Base-by-base conservation (phyloP, 2,329 filamentous ascomycete genomes). In the Grosmannia huntii region DNA sequence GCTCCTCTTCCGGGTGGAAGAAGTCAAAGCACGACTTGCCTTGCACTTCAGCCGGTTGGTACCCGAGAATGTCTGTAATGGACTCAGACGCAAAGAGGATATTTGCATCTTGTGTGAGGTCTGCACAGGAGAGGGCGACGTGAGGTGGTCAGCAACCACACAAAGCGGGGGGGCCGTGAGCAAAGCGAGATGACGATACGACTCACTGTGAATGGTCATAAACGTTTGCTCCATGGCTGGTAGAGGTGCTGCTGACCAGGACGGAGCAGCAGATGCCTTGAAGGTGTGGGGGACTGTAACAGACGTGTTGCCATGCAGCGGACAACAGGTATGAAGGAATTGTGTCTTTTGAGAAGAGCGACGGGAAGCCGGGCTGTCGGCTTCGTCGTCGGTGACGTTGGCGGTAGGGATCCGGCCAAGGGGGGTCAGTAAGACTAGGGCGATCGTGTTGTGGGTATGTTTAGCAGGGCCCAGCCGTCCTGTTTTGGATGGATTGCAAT, bases 131-230 rank as follows among this genome's bases (percentile, higher is more conserved):
- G 41, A 11, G 23, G 27, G 53, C 11, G n/a, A 10, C 23, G n/a
- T 51, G 31, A 33, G 11, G 36, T 14, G 14, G 36, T 54, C 23
- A 54, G 53, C 36, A 56, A 25, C 23, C 7, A 5, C 16, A 5
- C 41, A n/a, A 12, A 44, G 7, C 16, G 21, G 21, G 27, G n/a
- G 36, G 19, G 38, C n/a, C 10, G 56, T 5, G 14, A 12, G 16
- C 12, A 28, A 50, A 21, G 21, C n/a, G 19, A n/a, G 4, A 21
- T 7, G 48, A 2, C n/a, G 16, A 9, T 6, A 12, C 19, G 23
- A 76, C 84, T 75, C 73, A 88, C 89, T 89, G 69, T 94, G 89
- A 68, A 95, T 94, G 64, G 89, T 90, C 74, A 95, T 94, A 73
- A 95, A 95, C 36, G 89, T 94, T 64, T 87, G 87, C 72, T 91